Conservation (phyloP, 169 alveolate species). For the Plasmodium billcollinsi region DNA sequence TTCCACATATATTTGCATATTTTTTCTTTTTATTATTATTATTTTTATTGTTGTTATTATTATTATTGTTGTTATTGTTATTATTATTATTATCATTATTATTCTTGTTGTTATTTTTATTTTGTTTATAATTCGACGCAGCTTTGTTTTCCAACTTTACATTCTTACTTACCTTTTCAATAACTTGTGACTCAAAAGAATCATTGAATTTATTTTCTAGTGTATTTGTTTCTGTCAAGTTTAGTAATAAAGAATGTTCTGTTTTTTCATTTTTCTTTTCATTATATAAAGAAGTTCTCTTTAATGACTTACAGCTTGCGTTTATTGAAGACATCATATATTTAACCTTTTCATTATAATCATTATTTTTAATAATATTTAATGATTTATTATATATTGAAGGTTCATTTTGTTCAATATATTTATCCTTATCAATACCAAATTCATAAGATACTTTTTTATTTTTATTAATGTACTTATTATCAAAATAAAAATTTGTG, state of each 20-base stretch:
- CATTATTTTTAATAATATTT: slow-evolving; percentile 6
- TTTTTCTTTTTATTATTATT: neutral
- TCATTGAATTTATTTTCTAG: neutral
- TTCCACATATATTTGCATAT: slow-evolving; percentile 1
- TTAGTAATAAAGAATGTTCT: neutral
- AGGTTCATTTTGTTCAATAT: no score
- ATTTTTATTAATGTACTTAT: no score
- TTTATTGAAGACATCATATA: no score
- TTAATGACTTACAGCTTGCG: neutral
- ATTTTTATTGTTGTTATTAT: neutral
- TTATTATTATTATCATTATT: neutral
- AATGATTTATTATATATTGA: neutral
- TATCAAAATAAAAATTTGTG: no score
- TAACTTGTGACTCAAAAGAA: neutral
- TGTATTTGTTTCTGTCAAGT: neutral
- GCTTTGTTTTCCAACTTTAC: neutral
- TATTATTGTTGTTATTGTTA: neutral
- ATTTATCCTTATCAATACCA: no score
- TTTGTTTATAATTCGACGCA: neutral
- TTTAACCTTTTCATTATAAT: no score
- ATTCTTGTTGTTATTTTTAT: neutral
- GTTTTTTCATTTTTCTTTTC: slow-evolving; percentile 11
- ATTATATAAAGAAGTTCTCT: neutral
- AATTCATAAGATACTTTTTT: no score
- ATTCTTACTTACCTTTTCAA: neutral